These are phyloP conservation scores for Cnidoscolus chayamansa DNA, from an alignment of 441 rosid species.

Conservation along the genomic window DNA sequence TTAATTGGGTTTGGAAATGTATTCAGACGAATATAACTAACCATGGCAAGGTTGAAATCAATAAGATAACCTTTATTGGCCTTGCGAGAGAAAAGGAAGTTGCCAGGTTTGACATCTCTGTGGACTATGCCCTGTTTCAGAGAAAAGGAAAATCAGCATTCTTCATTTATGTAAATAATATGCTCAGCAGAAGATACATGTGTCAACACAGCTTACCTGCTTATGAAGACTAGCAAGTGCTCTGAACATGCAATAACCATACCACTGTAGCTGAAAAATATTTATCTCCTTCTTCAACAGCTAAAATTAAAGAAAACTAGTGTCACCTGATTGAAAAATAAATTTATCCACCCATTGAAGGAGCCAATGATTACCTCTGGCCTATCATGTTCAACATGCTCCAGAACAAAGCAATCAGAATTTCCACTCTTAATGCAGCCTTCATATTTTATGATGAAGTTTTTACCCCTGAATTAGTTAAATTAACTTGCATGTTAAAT, in stretches of 20 bases:
- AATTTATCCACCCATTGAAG: not conserved
- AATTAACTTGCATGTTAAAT: conserved; percentile 17
- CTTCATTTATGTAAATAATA: conserved; percentile 16
- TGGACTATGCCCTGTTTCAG: conserved; percentile 74
- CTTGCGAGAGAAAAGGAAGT: conserved; percentile 85
- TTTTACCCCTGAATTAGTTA: conserved; percentile 65
- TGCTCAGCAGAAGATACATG: conserved; percentile 12
- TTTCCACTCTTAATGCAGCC: conserved; percentile 70
- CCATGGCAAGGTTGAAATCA: conserved; percentile 95
- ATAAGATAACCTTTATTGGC: conserved; percentile 77
- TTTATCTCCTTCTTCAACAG: conserved; percentile 71
- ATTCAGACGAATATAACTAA: conserved; percentile 37
- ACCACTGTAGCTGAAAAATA: conserved; percentile 65
- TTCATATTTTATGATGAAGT: conserved; percentile 70
- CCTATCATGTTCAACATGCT: conserved; percentile 89
- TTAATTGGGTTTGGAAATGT: not conserved
- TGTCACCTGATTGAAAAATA: conserved; percentile 22
- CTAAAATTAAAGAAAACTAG: conserved; percentile 32
- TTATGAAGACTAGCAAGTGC: conserved; percentile 88
- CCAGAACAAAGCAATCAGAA: conserved; percentile 84
- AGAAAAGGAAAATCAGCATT: conserved; percentile 13
- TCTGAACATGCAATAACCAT: conserved; percentile 84
- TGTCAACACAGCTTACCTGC: conserved; percentile 43
- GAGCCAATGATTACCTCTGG: conserved; percentile 57
- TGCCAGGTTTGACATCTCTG: conserved; percentile 97